Percentiles rank a stretch among this genome's conserved stretches.
These are phyloP conservation scores for Holtermanniella nyarrowii DNA, from an alignment of 768 basidiomycete species.

Conservation along the genomic window DNA sequence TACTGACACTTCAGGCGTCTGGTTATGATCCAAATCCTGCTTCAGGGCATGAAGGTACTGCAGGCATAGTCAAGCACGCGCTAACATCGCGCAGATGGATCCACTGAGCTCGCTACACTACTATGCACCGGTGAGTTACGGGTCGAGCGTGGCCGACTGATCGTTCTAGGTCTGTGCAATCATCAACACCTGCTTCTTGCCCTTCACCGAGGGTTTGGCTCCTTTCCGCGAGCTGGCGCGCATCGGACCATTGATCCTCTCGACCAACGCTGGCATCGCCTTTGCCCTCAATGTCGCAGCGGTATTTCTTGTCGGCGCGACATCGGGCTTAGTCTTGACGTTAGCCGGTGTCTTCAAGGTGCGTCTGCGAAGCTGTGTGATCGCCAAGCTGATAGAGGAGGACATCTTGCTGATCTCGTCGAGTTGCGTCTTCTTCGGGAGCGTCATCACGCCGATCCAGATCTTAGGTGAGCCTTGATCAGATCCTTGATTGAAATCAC, in stretches of 20 bases:
- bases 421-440: constrained; percentile 73
- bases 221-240: constrained; percentile 65
- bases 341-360: constrained; percentile 88
- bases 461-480: constrained; percentile 53
- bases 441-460: constrained; percentile 66
- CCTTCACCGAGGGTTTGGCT: constrained; percentile 81
- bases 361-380: constrained; percentile 14
- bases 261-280: constrained; percentile 74
- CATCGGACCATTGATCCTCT: constrained; percentile 59
- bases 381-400: constrained; percentile 41
- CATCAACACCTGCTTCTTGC: constrained; percentile 75
- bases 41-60: constrained; percentile 68
- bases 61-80: neutral
- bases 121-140: constrained; percentile 60
- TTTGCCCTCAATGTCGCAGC: constrained; percentile 87
- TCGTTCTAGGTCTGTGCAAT: constrained; percentile 55
- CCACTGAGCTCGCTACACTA: constrained; percentile 91
- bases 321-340: constrained; percentile 67
- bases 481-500: neutral
- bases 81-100: constrained; percentile 54
- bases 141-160: constrained; percentile 5
- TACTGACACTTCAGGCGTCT: constrained; percentile 72
- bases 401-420: constrained; percentile 88
- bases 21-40: constrained; percentile 88
- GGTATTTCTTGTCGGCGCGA: constrained; percentile 66